These are phyloP conservation scores for Adansonia madagascariensis DNA, from an alignment of 441 rosid species.

Conservation along the genomic window DNA sequence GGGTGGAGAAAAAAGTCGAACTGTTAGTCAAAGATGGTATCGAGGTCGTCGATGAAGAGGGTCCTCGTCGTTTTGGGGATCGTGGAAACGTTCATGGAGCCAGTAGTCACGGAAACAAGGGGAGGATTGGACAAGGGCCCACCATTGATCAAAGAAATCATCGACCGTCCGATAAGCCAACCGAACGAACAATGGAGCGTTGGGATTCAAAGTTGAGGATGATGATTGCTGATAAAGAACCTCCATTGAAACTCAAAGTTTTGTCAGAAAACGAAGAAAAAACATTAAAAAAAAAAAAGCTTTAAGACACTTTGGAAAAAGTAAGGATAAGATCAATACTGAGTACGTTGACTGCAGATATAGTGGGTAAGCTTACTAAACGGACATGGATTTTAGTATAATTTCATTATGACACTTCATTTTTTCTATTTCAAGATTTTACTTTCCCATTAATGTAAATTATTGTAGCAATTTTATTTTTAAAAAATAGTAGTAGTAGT, in stretches of 20 bases:
- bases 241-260: constrained; percentile 33
- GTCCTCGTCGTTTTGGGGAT: constrained; percentile 34
- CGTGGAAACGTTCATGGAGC: constrained; percentile 55
- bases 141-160: constrained; percentile 72
- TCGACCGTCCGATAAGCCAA: constrained; percentile 59
- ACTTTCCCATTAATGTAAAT: no score
- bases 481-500: no score
- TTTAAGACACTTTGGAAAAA: no score
- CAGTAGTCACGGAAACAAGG: constrained; percentile 68
- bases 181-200: constrained; percentile 66
- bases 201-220: constrained; percentile 47
- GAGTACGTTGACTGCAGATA: no score
- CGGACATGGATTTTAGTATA: no score
- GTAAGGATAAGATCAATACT: no score
- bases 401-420: no score
- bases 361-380: no score
- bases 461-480: no score
- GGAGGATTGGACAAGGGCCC: constrained; percentile 58
- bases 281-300: no score
- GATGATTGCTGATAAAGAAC: constrained; percentile 39
- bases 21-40: not conserved
- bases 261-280: no score
- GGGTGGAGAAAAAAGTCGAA: not conserved
- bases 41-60: constrained; percentile 28
- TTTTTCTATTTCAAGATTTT: no score